Conservation (phyloP, 805 yeast genomes). For the Candida oleophila region DNA sequence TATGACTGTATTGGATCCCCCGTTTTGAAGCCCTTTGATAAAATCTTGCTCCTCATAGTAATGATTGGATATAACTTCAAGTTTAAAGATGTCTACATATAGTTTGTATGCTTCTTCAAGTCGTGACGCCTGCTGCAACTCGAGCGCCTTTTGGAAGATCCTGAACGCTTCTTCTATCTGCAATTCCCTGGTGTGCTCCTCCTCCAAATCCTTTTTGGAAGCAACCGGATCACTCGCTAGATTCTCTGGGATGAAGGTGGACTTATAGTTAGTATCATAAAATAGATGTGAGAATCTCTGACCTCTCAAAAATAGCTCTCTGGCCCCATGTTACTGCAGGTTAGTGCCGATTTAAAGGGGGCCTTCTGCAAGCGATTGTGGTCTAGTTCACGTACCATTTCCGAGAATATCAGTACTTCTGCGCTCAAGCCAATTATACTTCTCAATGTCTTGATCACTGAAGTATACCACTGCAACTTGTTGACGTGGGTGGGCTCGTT, state of each 20-base stretch:
- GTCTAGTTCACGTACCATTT: too few relatives aligned
- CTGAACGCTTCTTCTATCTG: constrained; percentile 86
- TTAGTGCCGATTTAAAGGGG: too few relatives aligned
- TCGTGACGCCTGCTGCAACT: constrained; percentile 51
- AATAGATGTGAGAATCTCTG: background rate
- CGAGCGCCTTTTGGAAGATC: constrained; percentile 69
- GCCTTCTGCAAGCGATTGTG: too few relatives aligned
- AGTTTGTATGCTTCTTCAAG: constrained; percentile 49
- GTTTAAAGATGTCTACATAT: constrained; percentile 63
- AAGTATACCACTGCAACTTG: too few relatives aligned
- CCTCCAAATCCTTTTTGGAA: constrained; percentile 59
- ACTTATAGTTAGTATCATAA: constrained; percentile 23
- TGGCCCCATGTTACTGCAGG: too few relatives aligned
- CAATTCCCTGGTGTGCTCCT: constrained; percentile 87
- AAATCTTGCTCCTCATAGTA: constrained; percentile 39
- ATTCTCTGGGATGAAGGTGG: constrained; percentile 79
- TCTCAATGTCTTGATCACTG: too few relatives aligned
- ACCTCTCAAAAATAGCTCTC: too few relatives aligned
- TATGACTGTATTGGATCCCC: constrained; percentile 27
- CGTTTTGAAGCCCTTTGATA: constrained; percentile 41
- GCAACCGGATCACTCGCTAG: constrained; percentile 66
- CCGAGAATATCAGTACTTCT: too few relatives aligned
- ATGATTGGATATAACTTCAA: constrained; percentile 60
- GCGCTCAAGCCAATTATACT: too few relatives aligned
- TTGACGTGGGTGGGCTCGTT: too few relatives aligned